Base-by-base conservation (phyloP, 1,284 basidiomycete species). In the Cutaneotrichosporon cavernicola region DNA sequence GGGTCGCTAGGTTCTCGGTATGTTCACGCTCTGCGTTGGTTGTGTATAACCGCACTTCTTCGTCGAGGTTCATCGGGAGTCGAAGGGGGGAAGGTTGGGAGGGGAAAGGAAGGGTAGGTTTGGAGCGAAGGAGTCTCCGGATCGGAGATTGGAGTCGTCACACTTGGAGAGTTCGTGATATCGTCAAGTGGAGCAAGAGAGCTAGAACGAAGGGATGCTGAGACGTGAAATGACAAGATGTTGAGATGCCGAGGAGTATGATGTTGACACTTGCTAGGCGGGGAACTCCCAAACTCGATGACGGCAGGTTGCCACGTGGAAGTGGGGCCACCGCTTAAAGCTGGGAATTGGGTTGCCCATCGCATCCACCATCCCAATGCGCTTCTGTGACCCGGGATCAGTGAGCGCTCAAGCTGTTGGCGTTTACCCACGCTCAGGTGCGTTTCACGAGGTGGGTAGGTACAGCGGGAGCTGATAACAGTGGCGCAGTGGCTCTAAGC, bases 11-110 rank as follows among this genome's bases (percentile, higher is more conserved):
- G 38, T 91, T 89, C 72, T 91, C 94, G 75, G 90, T 90, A 72
- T 87, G 88, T 77, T 98, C 96, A 64, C 96, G 85, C 76, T 97
- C 92, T 9, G 90, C 85, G 74, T 96, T 96, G 52, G 88, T 92
- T 7, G 86, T 88, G 82, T 93, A 93, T 18, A 98, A 84, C 53
- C 92, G 86, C 14, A 90, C 92, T 78, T 98, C 95, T 85, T 98
- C 91, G 76, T 95, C 92, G 52, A 92, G 74, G 67, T 81, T 81
- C 77, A 80, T 80, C 56, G 56, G 13, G 53, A 16, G 16, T 34
- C 32, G 21, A 32, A 52, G n/a, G 6, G 49, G 21, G 16, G 30
- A 9, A 11, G 47, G 31, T 5, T 30, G 46, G 6, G 31, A 21
- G 22, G 18, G 43, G 46, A 7, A 26, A 8, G 43, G 57, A 13